These are phyloP conservation scores for Zasmidium angulare DNA, from an alignment of 2,329 filamentous ascomycete genomes.

Conservation along the genomic window DNA sequence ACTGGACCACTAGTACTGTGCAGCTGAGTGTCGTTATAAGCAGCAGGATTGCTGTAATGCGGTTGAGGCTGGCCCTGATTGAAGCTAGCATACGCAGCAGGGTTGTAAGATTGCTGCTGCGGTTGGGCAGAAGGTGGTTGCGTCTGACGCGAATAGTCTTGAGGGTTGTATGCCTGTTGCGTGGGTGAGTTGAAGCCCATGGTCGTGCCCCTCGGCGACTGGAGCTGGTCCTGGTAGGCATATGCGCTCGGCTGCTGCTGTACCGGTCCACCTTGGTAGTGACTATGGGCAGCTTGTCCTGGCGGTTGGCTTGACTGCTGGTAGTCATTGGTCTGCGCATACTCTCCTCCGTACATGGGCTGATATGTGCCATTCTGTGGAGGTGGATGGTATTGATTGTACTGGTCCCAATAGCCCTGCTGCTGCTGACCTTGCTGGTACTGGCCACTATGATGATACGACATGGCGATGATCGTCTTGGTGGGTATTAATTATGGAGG, in stretches of 20 bases:
- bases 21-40: slow-evolving; percentile 24
- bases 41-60: slow-evolving; percentile 26
- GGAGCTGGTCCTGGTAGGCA: slow-evolving; percentile 20
- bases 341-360: slow-evolving; percentile 19
- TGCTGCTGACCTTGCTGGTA: slow-evolving; percentile 31
- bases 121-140: slow-evolving; percentile 37
- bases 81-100: slow-evolving; percentile 44
- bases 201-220: slow-evolving; percentile 21
- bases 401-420: slow-evolving; percentile 25
- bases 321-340: slow-evolving; percentile 9
- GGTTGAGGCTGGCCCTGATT: slow-evolving; percentile 21
- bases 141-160: slow-evolving; percentile 49
- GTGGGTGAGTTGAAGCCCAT: slow-evolving; percentile 42
- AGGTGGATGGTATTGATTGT: slow-evolving; percentile 25
- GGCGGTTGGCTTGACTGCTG: slow-evolving; percentile 24
- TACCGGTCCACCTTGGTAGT: slow-evolving; percentile 29
- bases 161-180: slow-evolving; percentile 67
- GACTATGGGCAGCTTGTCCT: slow-evolving; percentile 26
- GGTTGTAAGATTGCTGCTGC: slow-evolving; percentile 44
- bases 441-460: slow-evolving; percentile 57
- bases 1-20: slow-evolving; percentile 29
- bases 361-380: slow-evolving; percentile 27
- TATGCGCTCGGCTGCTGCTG: slow-evolving; percentile 27
- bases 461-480: slow-evolving; percentile 41
- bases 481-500: neutral